These are phyloP conservation scores for Dioszegia aurantiaca DNA, from an alignment of 768 basidiomycete genomes.

Conservation along the genomic window DNA sequence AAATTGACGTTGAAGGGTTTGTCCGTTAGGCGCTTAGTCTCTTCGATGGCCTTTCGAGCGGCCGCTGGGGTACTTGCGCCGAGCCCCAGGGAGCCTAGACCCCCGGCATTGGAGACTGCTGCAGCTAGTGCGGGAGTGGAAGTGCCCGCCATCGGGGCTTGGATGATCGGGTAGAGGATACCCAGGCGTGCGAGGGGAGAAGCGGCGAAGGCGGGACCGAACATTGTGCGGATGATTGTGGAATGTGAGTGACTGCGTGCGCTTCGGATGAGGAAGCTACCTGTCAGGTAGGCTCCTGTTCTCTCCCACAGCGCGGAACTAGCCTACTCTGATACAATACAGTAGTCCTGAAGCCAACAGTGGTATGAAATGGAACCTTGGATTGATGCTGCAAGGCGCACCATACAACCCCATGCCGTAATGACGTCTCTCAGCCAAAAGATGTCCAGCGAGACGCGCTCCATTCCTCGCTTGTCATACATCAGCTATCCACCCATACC, in stretches of 20 bases:
- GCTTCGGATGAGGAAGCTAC: too few relatives aligned
- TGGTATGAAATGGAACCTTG: too few relatives aligned
- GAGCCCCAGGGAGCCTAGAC: slow-evolving; percentile 37
- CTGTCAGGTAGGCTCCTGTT: too few relatives aligned
- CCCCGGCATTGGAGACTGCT: slow-evolving; percentile 43
- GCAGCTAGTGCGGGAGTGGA: slow-evolving; percentile 42
- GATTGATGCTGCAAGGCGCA: too few relatives aligned
- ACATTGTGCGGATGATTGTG: slow-evolving; percentile 7
- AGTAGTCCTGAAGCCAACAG: too few relatives aligned
- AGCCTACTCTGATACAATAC: too few relatives aligned
- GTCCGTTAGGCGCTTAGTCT: slow-evolving; percentile 22
- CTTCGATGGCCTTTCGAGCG: slow-evolving; percentile 27
- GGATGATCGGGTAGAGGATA: slow-evolving; percentile 36
- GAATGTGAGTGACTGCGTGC: too few relatives aligned
- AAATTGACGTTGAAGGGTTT: slow-evolving; percentile 41
- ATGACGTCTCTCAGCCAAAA: too few relatives aligned
- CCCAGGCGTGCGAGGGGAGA: slow-evolving; percentile 25
- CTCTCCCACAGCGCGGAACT: too few relatives aligned
- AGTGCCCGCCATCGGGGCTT: slow-evolving; percentile 48
- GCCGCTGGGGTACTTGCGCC: slow-evolving; percentile 24
- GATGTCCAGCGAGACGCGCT: too few relatives aligned
- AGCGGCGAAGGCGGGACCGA: slow-evolving; percentile 4
- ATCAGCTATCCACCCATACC: background rate
- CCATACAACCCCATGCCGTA: too few relatives aligned
- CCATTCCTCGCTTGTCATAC: too few relatives aligned